A percentile compares a stretch with the other conserved stretches of the same genome.
phyloP scores from a whole-genome alignment of 257 asterid species.

The Gardenia jasminoides region DNA sequence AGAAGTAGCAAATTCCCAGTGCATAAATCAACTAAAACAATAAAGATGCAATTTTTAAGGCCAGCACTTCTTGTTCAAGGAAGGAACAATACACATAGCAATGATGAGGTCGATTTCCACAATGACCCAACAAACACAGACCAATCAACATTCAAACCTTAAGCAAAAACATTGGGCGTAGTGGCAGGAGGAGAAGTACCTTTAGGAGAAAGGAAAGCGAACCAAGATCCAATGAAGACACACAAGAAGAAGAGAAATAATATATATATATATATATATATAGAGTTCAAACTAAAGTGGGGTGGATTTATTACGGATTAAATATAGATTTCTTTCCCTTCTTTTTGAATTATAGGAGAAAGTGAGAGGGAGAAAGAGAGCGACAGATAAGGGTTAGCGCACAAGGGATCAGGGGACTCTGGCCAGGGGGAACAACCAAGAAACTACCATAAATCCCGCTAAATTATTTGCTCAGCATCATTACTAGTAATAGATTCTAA shows the following conservation, averaged over 20 bases:
- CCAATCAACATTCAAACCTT: background rate
- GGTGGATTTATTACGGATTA: background rate
- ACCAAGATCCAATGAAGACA: slow-evolving; percentile 46
- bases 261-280: background rate
- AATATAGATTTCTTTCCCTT: background rate
- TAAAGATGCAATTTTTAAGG: slow-evolving; percentile 10
- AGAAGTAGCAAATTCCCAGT: background rate
- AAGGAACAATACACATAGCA: slow-evolving; percentile 2
- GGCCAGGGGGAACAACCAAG: slow-evolving; percentile 30
- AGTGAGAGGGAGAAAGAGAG: slow-evolving; percentile 6
- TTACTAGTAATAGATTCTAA: background rate
- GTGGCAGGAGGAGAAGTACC: slow-evolving; percentile 27
- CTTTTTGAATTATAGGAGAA: background rate
- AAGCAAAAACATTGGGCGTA: background rate
- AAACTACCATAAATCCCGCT: slow-evolving; percentile 21
- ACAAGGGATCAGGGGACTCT: slow-evolving; percentile 37
- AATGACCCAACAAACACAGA: background rate
- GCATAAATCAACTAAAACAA: background rate
- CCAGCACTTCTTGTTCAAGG: background rate
- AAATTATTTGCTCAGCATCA: background rate
- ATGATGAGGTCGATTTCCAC: background rate
- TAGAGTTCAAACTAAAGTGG: slow-evolving; percentile 5
- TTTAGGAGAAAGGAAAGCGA: slow-evolving; percentile 25
- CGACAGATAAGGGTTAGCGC: slow-evolving; percentile 33
- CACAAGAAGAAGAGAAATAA: slow-evolving; percentile 3